Conservation (phyloP, 2,329 filamentous ascomycete species). For the Sporothrix brunneoviolacea region DNA sequence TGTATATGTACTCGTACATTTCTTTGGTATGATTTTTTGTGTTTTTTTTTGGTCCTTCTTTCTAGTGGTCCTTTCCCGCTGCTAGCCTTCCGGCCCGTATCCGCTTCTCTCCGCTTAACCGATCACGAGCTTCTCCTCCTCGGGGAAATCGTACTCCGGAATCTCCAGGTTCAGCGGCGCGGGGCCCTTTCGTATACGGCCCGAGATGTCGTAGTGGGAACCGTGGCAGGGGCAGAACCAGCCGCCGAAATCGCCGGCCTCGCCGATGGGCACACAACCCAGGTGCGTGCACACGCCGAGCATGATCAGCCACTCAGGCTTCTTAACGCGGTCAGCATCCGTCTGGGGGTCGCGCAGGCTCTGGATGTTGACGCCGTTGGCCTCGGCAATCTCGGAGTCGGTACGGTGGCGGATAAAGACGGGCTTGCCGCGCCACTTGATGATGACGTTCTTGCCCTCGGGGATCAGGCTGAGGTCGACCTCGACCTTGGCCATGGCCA, state of each 20-base stretch:
- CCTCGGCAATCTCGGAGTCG: slow-evolving; percentile 84
- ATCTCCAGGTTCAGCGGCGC: slow-evolving; percentile 97
- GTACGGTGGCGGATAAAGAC: slow-evolving; percentile 99
- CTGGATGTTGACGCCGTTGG: slow-evolving; percentile 78
- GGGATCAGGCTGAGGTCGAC: slow-evolving; percentile 87
- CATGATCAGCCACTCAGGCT: slow-evolving; percentile 99
- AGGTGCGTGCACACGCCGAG: slow-evolving; percentile 98
- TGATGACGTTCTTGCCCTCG: slow-evolving; percentile 99
- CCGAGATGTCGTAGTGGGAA: slow-evolving; percentile 99
- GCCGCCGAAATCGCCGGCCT: slow-evolving; percentile 94
- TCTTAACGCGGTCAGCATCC: slow-evolving; percentile 91
- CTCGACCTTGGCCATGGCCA: slow-evolving; percentile 99
- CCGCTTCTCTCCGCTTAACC: slow-evolving; percentile 55
- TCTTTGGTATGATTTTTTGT: not conserved
- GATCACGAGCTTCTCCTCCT: slow-evolving; percentile 82
- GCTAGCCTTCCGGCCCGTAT: not conserved
- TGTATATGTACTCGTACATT: slow-evolving; percentile 15
- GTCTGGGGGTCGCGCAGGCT: slow-evolving; percentile 83
- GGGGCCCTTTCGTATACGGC: slow-evolving; percentile 94
- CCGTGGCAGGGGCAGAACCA: slow-evolving; percentile 99
- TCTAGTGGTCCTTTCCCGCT: not conserved
- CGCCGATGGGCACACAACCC: slow-evolving; percentile 97
- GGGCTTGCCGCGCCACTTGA: slow-evolving; percentile 99
- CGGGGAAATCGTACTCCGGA: slow-evolving; percentile 84
- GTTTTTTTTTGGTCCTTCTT: slow-evolving; percentile 4